phyloP scores from a whole-genome alignment of 2,329 filamentous ascomycete genomes.

The Fusarium zealandicum region DNA sequence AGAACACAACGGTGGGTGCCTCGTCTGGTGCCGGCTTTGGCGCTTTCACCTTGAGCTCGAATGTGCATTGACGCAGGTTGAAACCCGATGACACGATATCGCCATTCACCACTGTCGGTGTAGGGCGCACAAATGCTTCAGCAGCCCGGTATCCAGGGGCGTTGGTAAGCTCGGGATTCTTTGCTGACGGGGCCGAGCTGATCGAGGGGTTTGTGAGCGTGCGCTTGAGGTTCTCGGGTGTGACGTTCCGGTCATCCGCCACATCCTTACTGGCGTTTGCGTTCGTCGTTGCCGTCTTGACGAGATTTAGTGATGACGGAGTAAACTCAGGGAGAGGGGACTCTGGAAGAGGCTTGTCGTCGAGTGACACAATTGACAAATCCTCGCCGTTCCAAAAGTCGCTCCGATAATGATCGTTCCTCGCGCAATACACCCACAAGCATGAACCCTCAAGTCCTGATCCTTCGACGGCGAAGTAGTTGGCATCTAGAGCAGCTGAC shows the following conservation, averaged over 20 bases:
- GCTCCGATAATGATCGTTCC: constrained; percentile 87
- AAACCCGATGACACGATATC: constrained; percentile 77
- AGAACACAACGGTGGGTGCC: constrained; percentile 79
- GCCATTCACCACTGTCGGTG: constrained; percentile 78
- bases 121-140: constrained; percentile 90
- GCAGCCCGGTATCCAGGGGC: constrained; percentile 83
- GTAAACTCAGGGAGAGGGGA: constrained; percentile 57
- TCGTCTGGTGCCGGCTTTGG: constrained; percentile 65
- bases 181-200: constrained; percentile 61
- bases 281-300: constrained; percentile 31
- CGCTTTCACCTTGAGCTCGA: constrained; percentile 74
- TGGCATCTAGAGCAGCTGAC: constrained; percentile 91
- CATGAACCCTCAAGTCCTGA: constrained; percentile 85
- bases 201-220: constrained; percentile 74
- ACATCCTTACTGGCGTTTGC: constrained; percentile 47
- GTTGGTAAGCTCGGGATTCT: constrained; percentile 65
- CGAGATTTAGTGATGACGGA: constrained; percentile 55
- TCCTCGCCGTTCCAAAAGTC: constrained; percentile 99
- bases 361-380: constrained; percentile 84
- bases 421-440: constrained; percentile 84
- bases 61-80: constrained; percentile 79
- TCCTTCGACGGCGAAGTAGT: constrained; percentile 90
- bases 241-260: constrained; percentile 66
- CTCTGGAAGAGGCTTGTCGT: constrained; percentile 72
- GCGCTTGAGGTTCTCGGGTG: constrained; percentile 76